These are phyloP conservation scores for Rhynchospora pubera DNA, from an alignment of 176 grass and related monocot genomes.

Conservation along the genomic window DNA sequence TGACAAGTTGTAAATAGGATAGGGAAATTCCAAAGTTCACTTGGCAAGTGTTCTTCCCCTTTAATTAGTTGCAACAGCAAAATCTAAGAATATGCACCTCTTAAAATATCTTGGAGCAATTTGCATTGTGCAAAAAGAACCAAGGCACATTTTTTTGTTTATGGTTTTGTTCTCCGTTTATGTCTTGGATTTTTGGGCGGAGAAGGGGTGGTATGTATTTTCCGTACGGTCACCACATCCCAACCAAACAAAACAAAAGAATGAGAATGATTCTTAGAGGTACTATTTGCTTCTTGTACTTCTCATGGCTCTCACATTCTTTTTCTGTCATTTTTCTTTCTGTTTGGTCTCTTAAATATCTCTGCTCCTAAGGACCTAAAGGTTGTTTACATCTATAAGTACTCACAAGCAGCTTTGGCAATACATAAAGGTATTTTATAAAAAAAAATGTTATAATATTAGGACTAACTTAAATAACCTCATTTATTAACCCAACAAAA, in stretches of 20 bases:
- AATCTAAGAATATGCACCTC: background rate
- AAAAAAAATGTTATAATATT: background rate
- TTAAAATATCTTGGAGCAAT: background rate
- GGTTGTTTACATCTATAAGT: background rate
- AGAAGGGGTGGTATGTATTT: background rate
- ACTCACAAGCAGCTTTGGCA: background rate
- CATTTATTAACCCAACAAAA: background rate
- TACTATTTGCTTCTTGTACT: background rate
- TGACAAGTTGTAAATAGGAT: background rate
- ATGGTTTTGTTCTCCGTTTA: background rate
- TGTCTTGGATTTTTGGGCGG: background rate
- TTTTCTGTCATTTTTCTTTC: background rate
- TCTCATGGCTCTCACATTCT: too few relatives aligned
- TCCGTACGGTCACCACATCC: background rate
- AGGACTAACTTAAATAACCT: background rate
- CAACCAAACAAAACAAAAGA: background rate
- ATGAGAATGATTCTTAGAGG: background rate
- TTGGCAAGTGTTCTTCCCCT: background rate
- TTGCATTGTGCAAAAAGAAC: background rate
- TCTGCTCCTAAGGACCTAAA: background rate
- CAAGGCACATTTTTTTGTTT: background rate
- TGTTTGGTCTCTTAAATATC: background rate
- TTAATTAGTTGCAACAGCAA: background rate
- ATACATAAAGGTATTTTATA: background rate
- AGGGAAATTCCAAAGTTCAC: background rate